Evolutionary conservation across 176 grass and related monocot genomes (phyloP).

Genomic region (Triticum urartu): DNA sequence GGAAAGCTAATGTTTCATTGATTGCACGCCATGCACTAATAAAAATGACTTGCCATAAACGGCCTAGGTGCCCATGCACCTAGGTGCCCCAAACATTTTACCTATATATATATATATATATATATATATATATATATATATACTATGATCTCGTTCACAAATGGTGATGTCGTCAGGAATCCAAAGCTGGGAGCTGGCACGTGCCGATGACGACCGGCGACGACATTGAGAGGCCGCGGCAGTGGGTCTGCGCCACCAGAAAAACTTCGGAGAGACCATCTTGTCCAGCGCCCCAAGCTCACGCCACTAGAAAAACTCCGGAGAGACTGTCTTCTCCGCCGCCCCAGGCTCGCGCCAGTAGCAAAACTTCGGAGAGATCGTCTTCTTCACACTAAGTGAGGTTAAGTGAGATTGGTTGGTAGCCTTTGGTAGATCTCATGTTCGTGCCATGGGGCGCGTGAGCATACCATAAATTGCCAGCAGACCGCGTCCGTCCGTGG

Average conservation of each 20-base stretch:
- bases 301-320: slow-evolving; percentile 16
- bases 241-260: slow-evolving; percentile 73
- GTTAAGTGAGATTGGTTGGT: slow-evolving; percentile 34
- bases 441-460: not conserved
- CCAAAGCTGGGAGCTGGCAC: slow-evolving; percentile 81
- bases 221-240: slow-evolving; percentile 65
- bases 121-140: too few relatives aligned
- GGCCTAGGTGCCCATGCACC: too few relatives aligned
- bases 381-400: slow-evolving; percentile 16
- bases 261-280: not conserved
- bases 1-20: too few relatives aligned
- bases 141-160: not conserved
- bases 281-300: not conserved
- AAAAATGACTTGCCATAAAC: too few relatives aligned
- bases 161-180: slow-evolving; percentile 49
- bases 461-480: slow-evolving; percentile 46
- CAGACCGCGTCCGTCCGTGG: slow-evolving; percentile 39
- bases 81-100: too few relatives aligned
- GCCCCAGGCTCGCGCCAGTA: too few relatives aligned
- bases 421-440: not conserved
- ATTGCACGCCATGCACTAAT: too few relatives aligned
- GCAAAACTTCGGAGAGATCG: not conserved
- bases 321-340: too few relatives aligned
- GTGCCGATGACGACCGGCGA: slow-evolving; percentile 75
- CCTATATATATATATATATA: too few relatives aligned